Base-by-base conservation (phyloP, 495 filamentous ascomycete genomes). In the Cetradonia linearis region DNA sequence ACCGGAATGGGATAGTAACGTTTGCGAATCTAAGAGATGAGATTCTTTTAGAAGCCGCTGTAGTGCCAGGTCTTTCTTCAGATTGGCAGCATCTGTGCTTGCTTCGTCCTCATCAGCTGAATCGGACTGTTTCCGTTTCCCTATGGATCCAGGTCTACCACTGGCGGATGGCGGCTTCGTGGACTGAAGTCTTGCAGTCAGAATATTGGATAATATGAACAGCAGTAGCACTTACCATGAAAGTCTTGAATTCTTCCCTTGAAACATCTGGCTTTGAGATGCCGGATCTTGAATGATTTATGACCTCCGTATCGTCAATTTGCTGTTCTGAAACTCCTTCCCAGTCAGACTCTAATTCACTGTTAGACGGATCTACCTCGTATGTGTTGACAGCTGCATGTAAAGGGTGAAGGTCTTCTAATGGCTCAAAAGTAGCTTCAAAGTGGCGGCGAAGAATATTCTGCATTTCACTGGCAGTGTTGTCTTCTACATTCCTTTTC, bases 61-160 rank as follows among this genome's bases (percentile, higher is more conserved):
- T 23, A 98, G 80, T 11, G 86, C 91, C 27, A 97, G 81, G 66
- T 98, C 93, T 69, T 96, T 93, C 72, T 92, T 92, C 3, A 96
- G 75, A 62, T 88, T 86, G 16, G 74, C 70, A 9, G 78, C 74
- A 66, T 88, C 86, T 3, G 73, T 71, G 14, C 70, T 67, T 42
- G 78, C 75, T 60, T 80, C 77, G 27, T 75, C 74, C 38, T 78
- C 73, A 53, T 81, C 73, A 3, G 70, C 67, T 20, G 69, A 55
- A 11, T 65, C 11, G 25, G 69, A 70, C 60, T 68, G 13, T 65
- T 72, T 78, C 16, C 64, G 68, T 16, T 70, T 74, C 23, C 69
- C 65, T 34, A 70, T 58, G 28, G 68, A 58, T 14, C 70, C 65
- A 47, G 67, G 62, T 16, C 71, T 66, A 14, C 70, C 47, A 58